phyloP scores from a whole-genome alignment of 306 rosid species.

The Morella rubra region DNA sequence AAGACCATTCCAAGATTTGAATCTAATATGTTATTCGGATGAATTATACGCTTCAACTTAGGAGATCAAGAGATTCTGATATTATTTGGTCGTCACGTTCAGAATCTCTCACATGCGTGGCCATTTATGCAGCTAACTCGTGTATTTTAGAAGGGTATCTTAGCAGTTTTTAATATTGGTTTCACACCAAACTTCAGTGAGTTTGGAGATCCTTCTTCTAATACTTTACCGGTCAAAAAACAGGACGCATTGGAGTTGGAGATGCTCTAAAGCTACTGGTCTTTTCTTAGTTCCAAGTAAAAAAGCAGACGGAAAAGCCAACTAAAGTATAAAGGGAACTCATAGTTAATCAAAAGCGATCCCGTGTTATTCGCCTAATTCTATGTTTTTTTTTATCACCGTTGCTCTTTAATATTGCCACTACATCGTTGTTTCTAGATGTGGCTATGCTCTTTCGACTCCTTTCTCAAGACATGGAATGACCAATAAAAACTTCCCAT shows the following conservation, averaged over 20 bases:
- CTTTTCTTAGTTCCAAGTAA: background rate
- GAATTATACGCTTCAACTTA: conserved; percentile 13
- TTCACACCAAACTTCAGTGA: conserved; percentile 16
- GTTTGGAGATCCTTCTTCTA: conserved; percentile 4
- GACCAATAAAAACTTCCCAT: background rate
- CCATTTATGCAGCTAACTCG: conserved; percentile 27
- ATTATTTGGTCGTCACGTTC: conserved; percentile 26
- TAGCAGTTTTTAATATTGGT: conserved; percentile 9
- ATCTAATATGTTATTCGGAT: background rate
- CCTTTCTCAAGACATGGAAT: background rate
- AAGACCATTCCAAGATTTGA: conserved; percentile 23
- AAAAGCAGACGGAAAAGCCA: background rate
- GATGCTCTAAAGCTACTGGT: conserved; percentile 20
- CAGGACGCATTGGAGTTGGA: conserved; percentile 31
- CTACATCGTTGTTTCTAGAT: conserved; percentile 1
- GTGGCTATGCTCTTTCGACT: background rate
- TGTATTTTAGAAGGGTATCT: conserved; percentile 30
- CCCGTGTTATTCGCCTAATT: conserved; percentile 31
- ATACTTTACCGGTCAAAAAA: conserved; percentile 24
- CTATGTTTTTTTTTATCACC: background rate
- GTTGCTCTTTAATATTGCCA: conserved; percentile 2
- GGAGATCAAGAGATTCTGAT: conserved; percentile 49
- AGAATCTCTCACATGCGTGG: conserved; percentile 47
- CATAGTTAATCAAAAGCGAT: conserved; percentile 19
- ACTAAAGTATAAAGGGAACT: background rate